These are phyloP conservation scores for Mollisiaceae sp. DNA, from an alignment of 2,329 filamentous ascomycete genomes.

Conservation along the genomic window DNA sequence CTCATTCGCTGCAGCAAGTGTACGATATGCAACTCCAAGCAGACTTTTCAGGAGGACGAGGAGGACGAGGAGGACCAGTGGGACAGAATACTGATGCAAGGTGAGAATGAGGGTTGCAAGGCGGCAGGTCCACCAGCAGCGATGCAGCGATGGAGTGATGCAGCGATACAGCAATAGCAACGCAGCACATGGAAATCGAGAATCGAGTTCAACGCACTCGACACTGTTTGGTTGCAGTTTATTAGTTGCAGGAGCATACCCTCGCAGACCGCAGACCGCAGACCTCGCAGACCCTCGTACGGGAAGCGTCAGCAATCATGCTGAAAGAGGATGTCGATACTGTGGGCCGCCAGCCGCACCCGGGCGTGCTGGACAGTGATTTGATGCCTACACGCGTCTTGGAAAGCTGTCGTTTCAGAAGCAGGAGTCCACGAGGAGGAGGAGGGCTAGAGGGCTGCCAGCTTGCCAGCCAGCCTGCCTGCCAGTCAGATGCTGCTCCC, in stretches of 20 bases:
- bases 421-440: conserved; percentile 12
- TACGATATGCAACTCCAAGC: conserved; percentile 1
- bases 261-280: too few species aligned
- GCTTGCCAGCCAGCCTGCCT: too few species aligned
- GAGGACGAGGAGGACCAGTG: not conserved
- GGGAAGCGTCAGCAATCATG: conserved; percentile 17
- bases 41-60: conserved; percentile 11
- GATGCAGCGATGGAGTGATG: too few species aligned
- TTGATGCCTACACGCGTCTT: conserved; percentile 29
- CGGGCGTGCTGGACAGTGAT: conserved; percentile 22
- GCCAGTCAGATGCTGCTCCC: conserved; percentile 18
- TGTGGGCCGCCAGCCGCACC: conserved; percentile 20
- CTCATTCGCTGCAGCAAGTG: conserved; percentile 11
- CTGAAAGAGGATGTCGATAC: conserved; percentile 8
- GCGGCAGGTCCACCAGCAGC: not conserved
- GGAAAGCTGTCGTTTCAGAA: conserved; percentile 28
- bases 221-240: conserved; percentile 17
- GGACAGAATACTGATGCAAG: conserved; percentile 2
- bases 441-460: too few species aligned
- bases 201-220: conserved; percentile 2
- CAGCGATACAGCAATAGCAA: too few species aligned
- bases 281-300: not conserved
- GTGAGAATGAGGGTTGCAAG: not conserved
- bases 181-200: not conserved
- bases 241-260: too few species aligned